Evolutionary conservation across 768 basidiomycete species (phyloP), one percentile per base, ranked within the genome.

Genomic region (Leccinum boreale): DNA sequence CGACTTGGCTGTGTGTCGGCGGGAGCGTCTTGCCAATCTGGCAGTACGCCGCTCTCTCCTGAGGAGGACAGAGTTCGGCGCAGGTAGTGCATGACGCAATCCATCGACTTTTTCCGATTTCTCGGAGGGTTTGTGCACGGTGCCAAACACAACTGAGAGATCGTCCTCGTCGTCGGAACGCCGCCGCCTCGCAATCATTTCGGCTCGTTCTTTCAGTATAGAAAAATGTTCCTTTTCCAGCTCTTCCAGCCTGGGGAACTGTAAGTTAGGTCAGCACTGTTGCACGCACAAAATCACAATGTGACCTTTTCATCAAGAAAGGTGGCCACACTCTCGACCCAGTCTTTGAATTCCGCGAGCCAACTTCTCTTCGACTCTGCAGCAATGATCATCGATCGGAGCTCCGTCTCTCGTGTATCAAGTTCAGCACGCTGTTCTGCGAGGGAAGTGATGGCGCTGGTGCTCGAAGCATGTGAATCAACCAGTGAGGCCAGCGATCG

Each of bases 251-350:
- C 76, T 73, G 7, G 92, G 92, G 63, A 84, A 92, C 92, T 94
- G 61, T 47, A 19, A 21, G 21, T 23, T 14, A 23, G 26, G 55
- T 49, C 5, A 60, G 53, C 23, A 35, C 7, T 19, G n/a, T 24
- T n/a, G 3, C 17, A 5, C 6, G n/a, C 28, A 15, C n/a, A 57
- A 46, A 35, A 46, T 21, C 17, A 50, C 28, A 49, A 49, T 58
- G 72, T 4, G 19, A 90, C 92, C 85, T 94, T 94, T 74, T 90
- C 89, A 65, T 94, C 92, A 19, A 94, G 75, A 70, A 94, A 94
- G n/a, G 81, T 81, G 4, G 89, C 92, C 7, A 94, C 82, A 58
- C 82, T 83, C 70, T 94, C 92, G 0, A 92, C 73, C 87, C 90
- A 92, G 36, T 91, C 89, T 53, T 76, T 80, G 75, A 94, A 90